Percentiles rank a stretch among this genome's conserved stretches.
phyloP scores from a whole-genome alignment of 1,284 basidiomycete genomes.

The Ceratobasidium sp. region DNA sequence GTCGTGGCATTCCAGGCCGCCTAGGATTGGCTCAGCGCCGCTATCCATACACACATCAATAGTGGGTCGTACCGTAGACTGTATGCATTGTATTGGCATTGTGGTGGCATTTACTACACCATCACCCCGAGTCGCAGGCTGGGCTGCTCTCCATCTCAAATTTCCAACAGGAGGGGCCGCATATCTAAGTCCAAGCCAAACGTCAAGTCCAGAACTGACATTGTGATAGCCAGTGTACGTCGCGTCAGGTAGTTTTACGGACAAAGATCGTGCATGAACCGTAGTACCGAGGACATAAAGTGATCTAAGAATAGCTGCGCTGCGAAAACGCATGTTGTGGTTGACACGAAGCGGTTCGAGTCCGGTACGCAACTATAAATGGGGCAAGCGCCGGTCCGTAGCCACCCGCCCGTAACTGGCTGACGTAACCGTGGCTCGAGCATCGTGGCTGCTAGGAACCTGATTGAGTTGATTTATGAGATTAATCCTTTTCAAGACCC shows the following conservation, averaged over 20 bases:
- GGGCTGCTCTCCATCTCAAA: conserved; percentile 14
- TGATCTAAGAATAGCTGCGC: background rate
- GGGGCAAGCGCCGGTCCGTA: conserved; percentile 22
- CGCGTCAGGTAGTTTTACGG: conserved; percentile 25
- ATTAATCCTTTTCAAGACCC: too few species aligned
- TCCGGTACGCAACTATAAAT: background rate
- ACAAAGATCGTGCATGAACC: background rate
- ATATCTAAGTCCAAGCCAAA: conserved; percentile 34
- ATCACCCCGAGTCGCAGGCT: background rate
- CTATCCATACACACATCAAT: too few species aligned
- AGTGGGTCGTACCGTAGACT: conserved; percentile 10
- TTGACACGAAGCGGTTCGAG: background rate
- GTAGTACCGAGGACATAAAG: background rate
- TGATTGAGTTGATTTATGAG: too few species aligned
- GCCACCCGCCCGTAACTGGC: conserved; percentile 7
- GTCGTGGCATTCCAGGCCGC: conserved; percentile 21
- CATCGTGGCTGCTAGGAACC: too few species aligned
- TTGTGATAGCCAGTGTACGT: conserved; percentile 28
- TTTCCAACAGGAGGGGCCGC: conserved; percentile 28
- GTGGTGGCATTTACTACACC: conserved; percentile 21
- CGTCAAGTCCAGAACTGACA: conserved; percentile 18
- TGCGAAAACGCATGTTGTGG: conserved; percentile 24
- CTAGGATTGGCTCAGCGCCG: background rate
- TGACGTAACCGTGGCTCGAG: background rate
- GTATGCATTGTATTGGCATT: conserved; percentile 15